Conservation (phyloP, 1,284 basidiomycete genomes). For the Melampsora americana region DNA sequence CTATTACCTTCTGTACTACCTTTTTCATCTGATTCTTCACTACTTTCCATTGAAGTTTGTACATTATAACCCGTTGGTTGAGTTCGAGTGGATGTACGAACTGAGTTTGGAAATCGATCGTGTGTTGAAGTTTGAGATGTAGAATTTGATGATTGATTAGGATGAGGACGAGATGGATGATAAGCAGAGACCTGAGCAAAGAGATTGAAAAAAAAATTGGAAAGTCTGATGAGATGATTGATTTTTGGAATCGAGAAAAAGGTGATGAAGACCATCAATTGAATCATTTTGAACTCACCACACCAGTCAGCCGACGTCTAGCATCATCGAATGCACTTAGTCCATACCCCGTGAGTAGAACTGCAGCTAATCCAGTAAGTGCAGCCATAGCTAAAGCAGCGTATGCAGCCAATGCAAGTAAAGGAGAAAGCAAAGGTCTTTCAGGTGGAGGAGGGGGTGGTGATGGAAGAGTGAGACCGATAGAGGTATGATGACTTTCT, state of each 20-base stretch:
- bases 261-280: not conserved
- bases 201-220: not conserved
- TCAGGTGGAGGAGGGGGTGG: not conserved
- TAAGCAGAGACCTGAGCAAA: constrained; percentile 4
- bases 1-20: not conserved
- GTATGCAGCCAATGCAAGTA: constrained; percentile 31
- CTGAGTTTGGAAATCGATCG: not conserved
- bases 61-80: constrained; percentile 21
- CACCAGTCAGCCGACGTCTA: constrained; percentile 5
- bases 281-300: not conserved
- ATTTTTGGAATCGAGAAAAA: not conserved
- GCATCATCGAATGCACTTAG: constrained; percentile 35
- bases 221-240: not conserved
- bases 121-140: not conserved
- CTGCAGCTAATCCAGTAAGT: constrained; percentile 12
- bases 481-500: not conserved
- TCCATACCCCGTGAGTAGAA: constrained; percentile 35
- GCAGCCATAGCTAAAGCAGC: constrained; percentile 17
- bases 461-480: not conserved
- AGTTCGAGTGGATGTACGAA: not conserved
- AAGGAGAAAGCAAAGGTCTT: not conserved
- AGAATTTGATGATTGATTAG: constrained; percentile 1
- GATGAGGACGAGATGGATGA: not conserved
- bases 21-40: constrained; percentile 1
- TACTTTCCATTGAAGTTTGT: not conserved